phyloP scores from a whole-genome alignment of 139 green algal species.

The Coelastrella sp. region DNA sequence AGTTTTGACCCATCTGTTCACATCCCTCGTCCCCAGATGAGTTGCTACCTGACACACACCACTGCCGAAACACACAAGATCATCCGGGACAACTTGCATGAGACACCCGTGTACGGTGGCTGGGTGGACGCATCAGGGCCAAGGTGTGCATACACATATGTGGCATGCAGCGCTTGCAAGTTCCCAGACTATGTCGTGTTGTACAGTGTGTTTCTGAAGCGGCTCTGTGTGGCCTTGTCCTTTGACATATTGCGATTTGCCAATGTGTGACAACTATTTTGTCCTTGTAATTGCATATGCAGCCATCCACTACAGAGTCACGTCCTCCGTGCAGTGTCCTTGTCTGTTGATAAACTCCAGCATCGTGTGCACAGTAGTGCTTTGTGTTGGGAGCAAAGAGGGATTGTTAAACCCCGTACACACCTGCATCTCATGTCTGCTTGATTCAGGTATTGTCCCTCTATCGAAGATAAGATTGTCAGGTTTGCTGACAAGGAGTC shows the following conservation, averaged over 20 bases:
- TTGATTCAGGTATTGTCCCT: constrained; percentile 93
- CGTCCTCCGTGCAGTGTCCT: too few species aligned
- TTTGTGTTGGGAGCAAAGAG: too few species aligned
- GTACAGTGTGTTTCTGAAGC: too few species aligned
- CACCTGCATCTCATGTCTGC: too few species aligned
- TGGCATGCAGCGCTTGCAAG: background rate
- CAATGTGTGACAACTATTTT: too few species aligned
- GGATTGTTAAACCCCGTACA: too few species aligned
- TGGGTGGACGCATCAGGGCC: constrained; percentile 88
- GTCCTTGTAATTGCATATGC: too few species aligned
- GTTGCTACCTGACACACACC: constrained; percentile 96
- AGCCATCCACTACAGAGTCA: too few species aligned
- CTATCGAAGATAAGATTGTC: constrained; percentile 99
- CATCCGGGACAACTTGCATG: constrained; percentile 87
- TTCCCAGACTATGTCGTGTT: background rate
- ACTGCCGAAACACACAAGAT: constrained; percentile 90
- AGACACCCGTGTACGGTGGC: constrained; percentile 97
- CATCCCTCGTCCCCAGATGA: constrained; percentile 83
- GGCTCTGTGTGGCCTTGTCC: too few species aligned
- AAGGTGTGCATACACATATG: background rate
- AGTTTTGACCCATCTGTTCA: constrained; percentile 90
- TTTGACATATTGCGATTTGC: too few species aligned
- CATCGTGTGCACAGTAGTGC: too few species aligned
- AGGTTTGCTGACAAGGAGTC: constrained; percentile 94
- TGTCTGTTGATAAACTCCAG: too few species aligned